Evolutionary conservation across 2,329 filamentous ascomycete genomes (phyloP), one percentile per base, ranked within the genome.

Genomic region (Seiridium unicorne): DNA sequence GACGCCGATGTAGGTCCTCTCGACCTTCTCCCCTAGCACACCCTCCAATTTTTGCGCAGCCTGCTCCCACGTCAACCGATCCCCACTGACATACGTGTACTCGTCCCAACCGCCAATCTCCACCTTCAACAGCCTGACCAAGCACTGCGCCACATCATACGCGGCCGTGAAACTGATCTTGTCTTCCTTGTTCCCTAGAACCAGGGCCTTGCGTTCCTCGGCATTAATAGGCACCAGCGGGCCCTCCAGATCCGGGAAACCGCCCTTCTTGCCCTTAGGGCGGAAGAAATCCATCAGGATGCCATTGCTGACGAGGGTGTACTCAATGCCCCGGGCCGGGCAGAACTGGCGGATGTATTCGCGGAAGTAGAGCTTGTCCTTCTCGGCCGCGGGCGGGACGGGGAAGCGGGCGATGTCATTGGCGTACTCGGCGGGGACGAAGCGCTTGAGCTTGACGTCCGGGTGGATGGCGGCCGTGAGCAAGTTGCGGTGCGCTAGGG

Each of bases 281-380:
- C 36, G 53, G 36, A 55, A 55, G 53, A 55, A 55, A 34, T 35
- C 42, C 53, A 44, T 55, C 7, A 55, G 32, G 11, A 55, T 31
- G 18, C 53, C 53, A 35, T 55, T 55, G 42, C 42, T 31, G 3
- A 55, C 36, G 4, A 42, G 38, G 4, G 42, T 44, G 38, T 42
- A 44, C 35, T 44, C 38, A 38, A 55, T 55, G 38, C 53, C 38
- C 34, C 42, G n/a, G 36, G 53, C 53, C n/a, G 36, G n/a, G 31
- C 53, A 44, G 11, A 55, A 42, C n/a, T 9, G 26, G 9, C 26
- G n/a, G 9, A 55, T 26, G 18, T 44, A 44, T 5, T 26, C 11
- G 36, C 53, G 53, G 36, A 55, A 55, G 26, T 55, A 35, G 31
- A 38, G 38, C 35, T 55, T 55, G 38, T 44, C 26, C 11, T 35